Evolutionary conservation across 805 yeast genomes (phyloP).

Genomic region (Hemisphaericaspora nanyangensis): DNA sequence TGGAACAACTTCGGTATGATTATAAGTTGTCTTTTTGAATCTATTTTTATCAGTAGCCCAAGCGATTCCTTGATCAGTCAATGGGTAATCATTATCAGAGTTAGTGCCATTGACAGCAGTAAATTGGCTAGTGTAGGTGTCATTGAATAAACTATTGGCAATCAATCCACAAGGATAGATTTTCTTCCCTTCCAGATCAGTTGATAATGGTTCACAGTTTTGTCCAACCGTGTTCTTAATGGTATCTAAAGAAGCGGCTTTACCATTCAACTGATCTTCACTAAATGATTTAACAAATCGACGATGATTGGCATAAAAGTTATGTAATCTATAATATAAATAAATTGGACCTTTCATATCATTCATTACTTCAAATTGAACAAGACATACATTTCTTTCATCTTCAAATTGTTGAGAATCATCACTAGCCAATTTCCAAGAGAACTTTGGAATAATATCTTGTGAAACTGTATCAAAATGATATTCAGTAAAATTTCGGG

Average conservation of each 20-base stretch:
- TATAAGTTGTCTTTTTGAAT: slow-evolving; percentile 39
- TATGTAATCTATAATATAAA: slow-evolving; percentile 38
- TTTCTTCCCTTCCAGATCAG: slow-evolving; percentile 41
- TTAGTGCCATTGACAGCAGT: slow-evolving; percentile 37
- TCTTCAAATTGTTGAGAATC: slow-evolving; percentile 45
- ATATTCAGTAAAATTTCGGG: slow-evolving; percentile 36
- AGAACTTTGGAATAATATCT: slow-evolving; percentile 17
- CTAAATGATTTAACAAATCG: slow-evolving; percentile 40
- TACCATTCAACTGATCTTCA: slow-evolving; percentile 42
- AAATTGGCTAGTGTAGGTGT: slow-evolving; percentile 46
- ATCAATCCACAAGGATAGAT: slow-evolving; percentile 82
- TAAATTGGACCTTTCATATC: slow-evolving; percentile 37
- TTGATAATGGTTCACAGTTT: slow-evolving; percentile 41
- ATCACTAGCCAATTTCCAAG: slow-evolving; percentile 37
- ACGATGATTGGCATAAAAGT: slow-evolving; percentile 43
- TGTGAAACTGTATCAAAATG: slow-evolving; percentile 25
- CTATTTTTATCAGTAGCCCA: slow-evolving; percentile 37
- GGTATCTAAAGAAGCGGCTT: slow-evolving; percentile 28
- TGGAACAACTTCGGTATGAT: slow-evolving; percentile 35
- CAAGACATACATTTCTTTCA: slow-evolving; percentile 44
- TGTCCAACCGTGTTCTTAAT: slow-evolving; percentile 42
- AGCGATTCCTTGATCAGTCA: slow-evolving; percentile 40
- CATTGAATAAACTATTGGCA: slow-evolving; percentile 78
- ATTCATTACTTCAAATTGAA: slow-evolving; percentile 36
- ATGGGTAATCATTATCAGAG: slow-evolving; percentile 21